Base-by-base conservation (phyloP, 495 filamentous ascomycete genomes). In the Penicillium arizonense region DNA sequence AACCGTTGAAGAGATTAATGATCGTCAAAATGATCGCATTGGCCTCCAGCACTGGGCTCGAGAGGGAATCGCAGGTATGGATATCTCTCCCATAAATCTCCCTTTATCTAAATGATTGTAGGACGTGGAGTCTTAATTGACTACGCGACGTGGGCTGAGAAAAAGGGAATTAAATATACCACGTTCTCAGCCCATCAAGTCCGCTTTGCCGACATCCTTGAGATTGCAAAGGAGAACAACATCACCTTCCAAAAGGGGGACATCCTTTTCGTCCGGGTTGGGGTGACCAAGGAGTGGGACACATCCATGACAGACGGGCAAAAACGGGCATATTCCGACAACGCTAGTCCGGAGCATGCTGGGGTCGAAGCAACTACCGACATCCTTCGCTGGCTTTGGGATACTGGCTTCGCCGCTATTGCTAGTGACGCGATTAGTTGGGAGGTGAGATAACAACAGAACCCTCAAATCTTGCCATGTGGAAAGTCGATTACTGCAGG, bases 71-170 rank as follows among this genome's bases (percentile, higher is more conserved):
- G 71, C 73, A 33, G 67, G 67, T 81, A 58, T 55, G 70, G 3
- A 46, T 23, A n/a, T 21, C 26, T 12, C 8, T 39, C 30, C 7
- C 21, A 42, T 44, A 16, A 26, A 28, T 23, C 1, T 39, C 21
- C 5, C 9, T 13, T 13, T 8, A 10, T n/a, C 40, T 40, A 6
- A 1, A 3, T 21, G 7, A 7, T 66, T 3, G 50, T 24, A 69
- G 80, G 79, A n/a, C 77, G 80, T 16, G 79, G 79, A 35, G 70
- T 84, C 14, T 63, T 84, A 35, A 70, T 84, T 20, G 77, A 79
- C 61, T 82, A 78, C 56, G 71, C 79, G 44, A 72, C 61, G 50
- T 88, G 74, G 75, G 71, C 71, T 10, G 63, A 64, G 37, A 65
- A 65, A 39, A 67, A 74, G 34, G 68, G 65, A 0, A 70, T 74